These are phyloP conservation scores for Diutina ranongensis DNA, from an alignment of 1,139 yeast species.

Conservation along the genomic window DNA sequence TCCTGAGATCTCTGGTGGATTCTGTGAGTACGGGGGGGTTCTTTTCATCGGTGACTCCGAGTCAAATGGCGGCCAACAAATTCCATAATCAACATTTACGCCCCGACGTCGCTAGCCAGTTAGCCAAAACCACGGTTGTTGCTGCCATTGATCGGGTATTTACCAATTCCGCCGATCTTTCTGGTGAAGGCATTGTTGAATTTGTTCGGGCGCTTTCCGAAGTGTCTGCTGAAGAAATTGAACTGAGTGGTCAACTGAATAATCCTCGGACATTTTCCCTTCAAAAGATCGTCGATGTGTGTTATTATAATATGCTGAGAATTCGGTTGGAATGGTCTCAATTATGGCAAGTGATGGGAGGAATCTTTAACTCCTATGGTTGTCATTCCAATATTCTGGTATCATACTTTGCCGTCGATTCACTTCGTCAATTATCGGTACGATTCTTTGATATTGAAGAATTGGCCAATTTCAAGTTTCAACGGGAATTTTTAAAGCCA, in stretches of 20 bases:
- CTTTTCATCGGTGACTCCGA: constrained; percentile 20
- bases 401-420: constrained; percentile 86
- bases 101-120: constrained; percentile 30
- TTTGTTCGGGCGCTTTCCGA: constrained; percentile 81
- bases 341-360: constrained; percentile 89
- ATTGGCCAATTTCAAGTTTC: constrained; percentile 89
- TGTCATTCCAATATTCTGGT: constrained; percentile 67
- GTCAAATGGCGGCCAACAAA: constrained; percentile 32
- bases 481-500: constrained; percentile 85
- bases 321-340: constrained; percentile 96
- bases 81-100: constrained; percentile 35
- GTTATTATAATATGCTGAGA: constrained; percentile 95
- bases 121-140: constrained; percentile 66
- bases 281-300: constrained; percentile 93
- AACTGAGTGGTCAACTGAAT: constrained; percentile 69
- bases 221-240: constrained; percentile 85
- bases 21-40: not conserved
- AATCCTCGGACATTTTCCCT: constrained; percentile 87
- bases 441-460: constrained; percentile 91
- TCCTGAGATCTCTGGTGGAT: not conserved
- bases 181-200: constrained; percentile 75
- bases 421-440: constrained; percentile 84
- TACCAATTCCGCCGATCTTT: constrained; percentile 67
- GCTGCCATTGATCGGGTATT: constrained; percentile 83
- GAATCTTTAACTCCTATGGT: constrained; percentile 77